Base-by-base conservation (phyloP, 2,329 filamentous ascomycete genomes). In the Coniella lustricola region DNA sequence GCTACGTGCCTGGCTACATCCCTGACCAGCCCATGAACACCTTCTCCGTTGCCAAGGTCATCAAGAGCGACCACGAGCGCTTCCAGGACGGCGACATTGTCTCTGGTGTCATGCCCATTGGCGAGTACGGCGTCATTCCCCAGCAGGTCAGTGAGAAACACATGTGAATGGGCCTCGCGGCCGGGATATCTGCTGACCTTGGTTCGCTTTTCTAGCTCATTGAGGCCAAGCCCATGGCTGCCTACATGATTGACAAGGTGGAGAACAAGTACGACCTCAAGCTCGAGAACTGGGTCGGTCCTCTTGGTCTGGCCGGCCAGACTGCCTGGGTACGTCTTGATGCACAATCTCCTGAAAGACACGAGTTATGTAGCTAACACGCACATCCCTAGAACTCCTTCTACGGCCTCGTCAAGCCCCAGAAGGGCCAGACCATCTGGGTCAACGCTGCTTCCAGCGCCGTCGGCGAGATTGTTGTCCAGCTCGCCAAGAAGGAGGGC, bases 401-500 rank as follows among this genome's bases (percentile, higher is more conserved):
- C 57, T 86, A 87, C 64, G 82, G 82, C 55, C 87, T 90, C 47
- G 85, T 84, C 4, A 73, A 84, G 69, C 85, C 86, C 20, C 80
- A 85, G 70, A 81, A 84, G 67, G 85, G 84, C 37, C 84, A 90
- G 67, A 88, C 84, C 7, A 86, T 90, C 60, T 87, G 88, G 67
- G 77, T 90, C 56, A 85, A 82, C 18, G 81, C 84, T 3, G 86
- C 86, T 1, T 82, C 81, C 4, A 85, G 85, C 34, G 84, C 85
- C 1, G 86, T 90, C 7, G 86, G 86, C 5, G 81, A 86, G 62
- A 64, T 89, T 9, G 86, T 89, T 36, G 85, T 85, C 13, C 85
- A 88, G 64, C 68, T 90, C 41, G 84, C 85, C 47, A 89, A 88
- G 71, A 82, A 83, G 58, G 83, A 88, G 60, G 86, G 86, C 1